Base-by-base conservation (phyloP, 768 basidiomycete genomes). In the Russula brevipes region DNA sequence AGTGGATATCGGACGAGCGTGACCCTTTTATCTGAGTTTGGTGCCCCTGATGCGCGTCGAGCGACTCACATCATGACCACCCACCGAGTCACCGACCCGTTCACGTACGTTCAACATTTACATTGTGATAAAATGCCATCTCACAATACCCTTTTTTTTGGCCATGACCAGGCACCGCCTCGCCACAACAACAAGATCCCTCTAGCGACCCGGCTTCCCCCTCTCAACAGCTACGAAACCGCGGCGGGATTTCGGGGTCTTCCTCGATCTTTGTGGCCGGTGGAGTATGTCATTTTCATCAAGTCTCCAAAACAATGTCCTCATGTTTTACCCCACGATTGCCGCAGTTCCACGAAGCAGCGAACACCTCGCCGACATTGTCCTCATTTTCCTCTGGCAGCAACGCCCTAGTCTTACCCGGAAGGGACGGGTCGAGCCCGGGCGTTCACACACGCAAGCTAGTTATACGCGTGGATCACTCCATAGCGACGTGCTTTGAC, bases 401-500 rank as follows among this genome's bases (percentile, higher is more conserved):
- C 38, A 49, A 49, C 5, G 42, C 52, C n/a, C 36, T 38, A 10
- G 17, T 17, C 31, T 17, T n/a, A 5, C 41, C 24, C 3, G 58
- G 57, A n/a, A 46, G 31, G 38, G 52, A 59, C 19, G 59, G 39
- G 36, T 45, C 58, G 39, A 45, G 58, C 17, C 33, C 16, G 17
- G 54, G 39, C 45, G 70, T 69, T 31, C 73, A 71, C 31, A 59
- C 70, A 54, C 76, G 72, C 71, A 79, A 74, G 68, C 71, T 80
- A 39, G 67, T 75, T 24, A 80, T 90, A 68, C 85, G 86, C 46
- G 76, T 83, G 30, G 89, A 91, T 72, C 81, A 86, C 5, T 75
- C 86, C 7, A 76, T 90, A 46, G 71, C 84, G 59, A 88, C 88
- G 39, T 87, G 83, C 66, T 93, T 93, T 69, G 89, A 92, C 72